Conservation (phyloP, 169 alveolate genomes). For the Plasmodium cynomolgi region DNA sequence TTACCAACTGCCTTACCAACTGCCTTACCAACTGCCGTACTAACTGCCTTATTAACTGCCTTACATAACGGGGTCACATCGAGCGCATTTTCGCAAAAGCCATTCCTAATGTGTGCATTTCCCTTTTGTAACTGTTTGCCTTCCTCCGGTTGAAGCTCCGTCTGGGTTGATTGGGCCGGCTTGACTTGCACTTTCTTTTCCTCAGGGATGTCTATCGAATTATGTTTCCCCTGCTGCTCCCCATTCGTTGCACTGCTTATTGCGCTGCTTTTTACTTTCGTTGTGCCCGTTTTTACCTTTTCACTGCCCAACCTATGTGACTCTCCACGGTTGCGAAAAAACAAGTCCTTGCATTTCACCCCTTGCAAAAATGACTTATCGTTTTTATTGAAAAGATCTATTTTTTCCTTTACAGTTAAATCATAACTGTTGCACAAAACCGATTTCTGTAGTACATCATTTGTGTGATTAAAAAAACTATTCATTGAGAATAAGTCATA, state of each 20-base stretch:
- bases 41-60: not conserved
- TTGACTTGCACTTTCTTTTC: not conserved
- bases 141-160: not conserved
- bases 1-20: not conserved
- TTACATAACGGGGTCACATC: not conserved
- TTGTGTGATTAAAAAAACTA: not conserved
- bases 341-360: not conserved
- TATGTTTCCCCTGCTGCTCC: not conserved
- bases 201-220: not conserved
- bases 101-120: constrained; percentile 2
- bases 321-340: not conserved
- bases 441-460: constrained; percentile 25
- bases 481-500: constrained; percentile 3
- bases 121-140: not conserved
- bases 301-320: not conserved
- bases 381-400: constrained; percentile 49
- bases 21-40: not conserved
- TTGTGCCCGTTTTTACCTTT: not conserved
- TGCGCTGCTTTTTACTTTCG: constrained; percentile 5
- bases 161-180: not conserved
- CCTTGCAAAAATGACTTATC: constrained; percentile 18
- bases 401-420: constrained; percentile 44
- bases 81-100: not conserved
- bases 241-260: not conserved
- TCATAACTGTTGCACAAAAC: constrained; percentile 34